These are phyloP conservation scores for Pestalotiopsis sp. DNA, from an alignment of 2,329 filamentous ascomycete genomes.

Conservation along the genomic window DNA sequence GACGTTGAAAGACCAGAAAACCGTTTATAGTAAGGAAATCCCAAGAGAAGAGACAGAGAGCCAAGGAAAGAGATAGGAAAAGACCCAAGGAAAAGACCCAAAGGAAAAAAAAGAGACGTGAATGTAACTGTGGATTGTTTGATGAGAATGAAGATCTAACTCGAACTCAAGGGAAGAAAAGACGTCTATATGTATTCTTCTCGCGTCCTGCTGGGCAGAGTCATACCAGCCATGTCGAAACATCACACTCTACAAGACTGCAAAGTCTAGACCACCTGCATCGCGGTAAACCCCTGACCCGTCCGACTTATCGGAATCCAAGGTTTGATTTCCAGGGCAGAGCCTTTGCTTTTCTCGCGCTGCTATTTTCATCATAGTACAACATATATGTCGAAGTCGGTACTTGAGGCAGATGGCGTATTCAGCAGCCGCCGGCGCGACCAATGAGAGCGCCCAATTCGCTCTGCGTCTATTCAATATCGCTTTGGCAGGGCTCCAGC, in stretches of 20 bases:
- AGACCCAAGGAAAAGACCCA: conserved; percentile 13
- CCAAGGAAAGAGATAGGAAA: conserved; percentile 24
- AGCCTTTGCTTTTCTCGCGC: conserved; percentile 8
- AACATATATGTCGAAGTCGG: neutral
- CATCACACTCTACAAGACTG: neutral
- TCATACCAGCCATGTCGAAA: neutral
- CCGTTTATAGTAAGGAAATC: conserved; percentile 21
- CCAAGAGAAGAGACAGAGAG: conserved; percentile 25
- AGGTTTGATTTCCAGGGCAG: neutral
- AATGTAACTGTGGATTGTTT: conserved; percentile 18
- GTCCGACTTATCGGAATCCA: conserved; percentile 8
- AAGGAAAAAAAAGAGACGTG: conserved; percentile 27
- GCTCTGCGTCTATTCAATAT: conserved; percentile 4
- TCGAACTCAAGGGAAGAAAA: conserved; percentile 11
- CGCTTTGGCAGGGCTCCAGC: neutral
- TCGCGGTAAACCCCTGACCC: conserved; percentile 3
- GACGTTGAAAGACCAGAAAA: conserved; percentile 24
- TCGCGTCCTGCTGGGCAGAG: neutral
- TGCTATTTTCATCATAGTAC: conserved; percentile 16
- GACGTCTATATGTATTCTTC: conserved; percentile 26
- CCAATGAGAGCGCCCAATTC: conserved; percentile 7
- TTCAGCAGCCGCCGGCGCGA: conserved; percentile 9
- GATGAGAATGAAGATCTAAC: conserved; percentile 20
- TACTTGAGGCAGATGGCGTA: conserved; percentile 13
- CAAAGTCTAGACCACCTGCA: neutral